Evolutionary conservation across 2,329 filamentous ascomycete genomes (phyloP), one percentile per base, ranked within the genome.

Genomic region (Aspergillus pseudonomiae): DNA sequence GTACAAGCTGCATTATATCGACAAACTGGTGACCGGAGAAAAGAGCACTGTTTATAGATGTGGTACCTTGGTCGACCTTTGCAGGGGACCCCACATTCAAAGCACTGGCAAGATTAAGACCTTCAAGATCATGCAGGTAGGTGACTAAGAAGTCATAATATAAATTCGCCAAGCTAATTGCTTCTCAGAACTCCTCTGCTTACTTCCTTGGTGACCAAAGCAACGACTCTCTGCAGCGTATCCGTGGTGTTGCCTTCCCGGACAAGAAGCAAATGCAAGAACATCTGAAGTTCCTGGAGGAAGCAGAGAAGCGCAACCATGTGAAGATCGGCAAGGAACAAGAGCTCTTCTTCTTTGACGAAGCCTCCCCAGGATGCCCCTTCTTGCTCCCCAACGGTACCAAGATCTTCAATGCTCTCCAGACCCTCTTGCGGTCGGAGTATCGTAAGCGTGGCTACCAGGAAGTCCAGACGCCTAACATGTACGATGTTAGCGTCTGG

Each of bases 1-100:
- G 78, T 98, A 97, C 85, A 98, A 99, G 87, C 89, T 96, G 77
- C 92, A 97, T 79, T 96, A 98, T 79, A 98, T 99, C 82, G 90
- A 93, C 72, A 91, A 93, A 83, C 93, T 96, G 80, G 92, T 98
- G 65, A 93, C 97, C 71, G 93, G 93, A 71, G 94, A 93, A 61
- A 92, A 86, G 76, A 96, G 93, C 76, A 98, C 95, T 11, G 94
- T 98, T 46, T 99, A 98, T 80, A 89, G 93, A 67, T 96, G 93
- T 74, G 95, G 95, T 63, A 93, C 93, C 16, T 84, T 98, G 62
- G 97, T 98, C 73, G 95, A 99, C 86, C 83, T 98, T 67, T 98
- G 95, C 84, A 88, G 93, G 77, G 95, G 95, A 43, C 95, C 95
- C 67, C 95, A 98, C 78, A 94, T 98, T 58, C 92, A 93, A 57